These are phyloP conservation scores for Ramichloridium luteum DNA, from an alignment of 2,329 filamentous ascomycete genomes.

Conservation along the genomic window DNA sequence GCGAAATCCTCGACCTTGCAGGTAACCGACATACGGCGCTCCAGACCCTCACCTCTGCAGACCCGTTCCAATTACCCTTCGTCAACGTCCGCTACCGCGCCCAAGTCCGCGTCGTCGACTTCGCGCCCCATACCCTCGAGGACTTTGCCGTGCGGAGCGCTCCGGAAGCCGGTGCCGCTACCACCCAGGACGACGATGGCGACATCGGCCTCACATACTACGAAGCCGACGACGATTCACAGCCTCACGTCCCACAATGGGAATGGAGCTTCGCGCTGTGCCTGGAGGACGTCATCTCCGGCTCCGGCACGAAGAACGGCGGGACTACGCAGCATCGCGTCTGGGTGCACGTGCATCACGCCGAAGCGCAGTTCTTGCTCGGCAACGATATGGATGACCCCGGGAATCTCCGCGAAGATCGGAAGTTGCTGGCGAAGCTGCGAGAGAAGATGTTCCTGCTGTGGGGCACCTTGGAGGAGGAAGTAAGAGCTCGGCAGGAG, in stretches of 20 bases:
- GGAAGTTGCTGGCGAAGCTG: slow-evolving; percentile 39
- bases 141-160: slow-evolving; percentile 51
- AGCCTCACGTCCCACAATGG: neutral
- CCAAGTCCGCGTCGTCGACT: slow-evolving; percentile 69
- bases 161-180: slow-evolving; percentile 2
- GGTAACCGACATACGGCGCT: slow-evolving; percentile 26
- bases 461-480: slow-evolving; percentile 78
- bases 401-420: slow-evolving; percentile 47
- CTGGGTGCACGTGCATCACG: slow-evolving; percentile 56
- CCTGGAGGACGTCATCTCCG: slow-evolving; percentile 53
- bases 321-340: slow-evolving; percentile 25
- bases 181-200: neutral
- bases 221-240: neutral
- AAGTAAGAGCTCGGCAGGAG: slow-evolving; percentile 32
- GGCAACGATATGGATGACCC: slow-evolving; percentile 40
- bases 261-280: slow-evolving; percentile 75
- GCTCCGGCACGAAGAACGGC: neutral
- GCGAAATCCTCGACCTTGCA: slow-evolving; percentile 38
- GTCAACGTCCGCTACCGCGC: slow-evolving; percentile 56
- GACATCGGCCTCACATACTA: neutral
- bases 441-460: slow-evolving; percentile 61
- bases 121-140: slow-evolving; percentile 54
- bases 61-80: slow-evolving; percentile 18
- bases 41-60: slow-evolving; percentile 32
- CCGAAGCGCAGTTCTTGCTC: slow-evolving; percentile 45